Evolutionary conservation across 129 eudicot species (phyloP).

Genomic region (Chrysanthemum lavandulifolium): DNA sequence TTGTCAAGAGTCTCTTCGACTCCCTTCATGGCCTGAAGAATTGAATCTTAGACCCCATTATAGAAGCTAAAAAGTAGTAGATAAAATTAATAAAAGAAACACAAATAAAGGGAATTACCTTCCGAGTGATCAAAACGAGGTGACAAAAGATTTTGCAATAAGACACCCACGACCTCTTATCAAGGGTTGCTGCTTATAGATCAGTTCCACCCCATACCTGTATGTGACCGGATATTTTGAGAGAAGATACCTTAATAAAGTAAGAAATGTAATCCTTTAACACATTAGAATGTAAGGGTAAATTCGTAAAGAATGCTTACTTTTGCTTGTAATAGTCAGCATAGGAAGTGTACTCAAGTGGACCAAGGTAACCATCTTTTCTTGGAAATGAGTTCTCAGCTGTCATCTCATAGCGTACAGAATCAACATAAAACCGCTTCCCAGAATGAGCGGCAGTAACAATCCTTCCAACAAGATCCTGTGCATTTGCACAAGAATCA

Average conservation of each 20-base stretch:
- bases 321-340: slow-evolving; percentile 95
- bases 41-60: slow-evolving; percentile 6
- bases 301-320: slow-evolving; percentile 35
- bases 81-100: slow-evolving; percentile 15
- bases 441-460: slow-evolving; percentile 99
- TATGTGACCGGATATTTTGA: slow-evolving; percentile 18
- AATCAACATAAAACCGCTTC: slow-evolving; percentile 92
- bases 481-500: slow-evolving; percentile 59
- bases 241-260: slow-evolving; percentile 1
- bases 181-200: slow-evolving; percentile 81
- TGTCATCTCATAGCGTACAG: slow-evolving; percentile 86
- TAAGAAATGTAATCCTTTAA: background rate
- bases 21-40: slow-evolving; percentile 65
- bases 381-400: slow-evolving; percentile 97
- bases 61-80: background rate
- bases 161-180: slow-evolving; percentile 98
- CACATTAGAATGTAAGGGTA: background rate
- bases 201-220: slow-evolving; percentile 96
- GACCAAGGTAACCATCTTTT: slow-evolving; percentile 99
- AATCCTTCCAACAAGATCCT: slow-evolving; percentile 83
- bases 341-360: slow-evolving; percentile 96
- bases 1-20: slow-evolving; percentile 78
- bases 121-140: slow-evolving; percentile 96
- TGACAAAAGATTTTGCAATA: slow-evolving; percentile 97
- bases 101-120: slow-evolving; percentile 35